A percentile compares a stretch with the other conserved stretches of the same genome.
Conservation (phyloP, 768 basidiomycete species). For the Tylopilus sp. region DNA sequence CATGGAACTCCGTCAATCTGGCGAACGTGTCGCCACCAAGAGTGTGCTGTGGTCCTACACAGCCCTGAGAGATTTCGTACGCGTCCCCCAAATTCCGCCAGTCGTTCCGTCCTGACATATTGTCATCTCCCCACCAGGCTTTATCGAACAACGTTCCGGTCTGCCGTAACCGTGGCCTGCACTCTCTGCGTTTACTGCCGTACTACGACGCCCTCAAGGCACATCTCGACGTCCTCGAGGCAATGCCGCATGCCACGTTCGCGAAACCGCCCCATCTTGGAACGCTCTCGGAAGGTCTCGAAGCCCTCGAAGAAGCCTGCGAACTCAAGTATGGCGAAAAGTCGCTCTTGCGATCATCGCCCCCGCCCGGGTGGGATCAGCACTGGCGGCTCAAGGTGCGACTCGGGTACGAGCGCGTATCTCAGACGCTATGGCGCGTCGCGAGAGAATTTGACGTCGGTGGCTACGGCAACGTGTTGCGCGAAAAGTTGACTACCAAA, state of each 20-base stretch:
- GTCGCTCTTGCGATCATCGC: constrained; percentile 29
- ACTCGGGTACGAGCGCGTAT: constrained; percentile 60
- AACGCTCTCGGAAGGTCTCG: constrained; percentile 53
- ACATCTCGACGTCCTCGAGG: constrained; percentile 60
- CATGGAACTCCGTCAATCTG: constrained; percentile 77
- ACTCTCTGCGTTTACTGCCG: constrained; percentile 63
- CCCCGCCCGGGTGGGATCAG: constrained; percentile 45
- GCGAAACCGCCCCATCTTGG: constrained; percentile 66
- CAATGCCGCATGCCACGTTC: constrained; percentile 53
- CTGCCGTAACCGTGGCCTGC: constrained; percentile 61
- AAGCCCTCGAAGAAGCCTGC: constrained; percentile 64
- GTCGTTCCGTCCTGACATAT: constrained; percentile 4
- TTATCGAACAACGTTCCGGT: constrained; percentile 67
- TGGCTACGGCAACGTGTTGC: constrained; percentile 64
- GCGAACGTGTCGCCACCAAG: constrained; percentile 76
- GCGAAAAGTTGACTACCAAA: constrained; percentile 69
- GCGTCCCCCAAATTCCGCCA: constrained; percentile 21
- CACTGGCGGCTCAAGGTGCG: constrained; percentile 61
- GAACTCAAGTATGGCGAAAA: constrained; percentile 49
- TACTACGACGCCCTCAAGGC: constrained; percentile 55
- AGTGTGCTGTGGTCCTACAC: constrained; percentile 80
- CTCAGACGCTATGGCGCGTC: constrained; percentile 66
- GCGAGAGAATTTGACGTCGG: constrained; percentile 69
- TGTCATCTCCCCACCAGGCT: constrained; percentile 39
- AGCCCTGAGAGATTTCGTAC: constrained; percentile 69